Percentiles rank a stretch among this genome's conserved stretches.
Conservation (phyloP, 23 red algal genomes). For the Gracilaria gracilis region DNA sequence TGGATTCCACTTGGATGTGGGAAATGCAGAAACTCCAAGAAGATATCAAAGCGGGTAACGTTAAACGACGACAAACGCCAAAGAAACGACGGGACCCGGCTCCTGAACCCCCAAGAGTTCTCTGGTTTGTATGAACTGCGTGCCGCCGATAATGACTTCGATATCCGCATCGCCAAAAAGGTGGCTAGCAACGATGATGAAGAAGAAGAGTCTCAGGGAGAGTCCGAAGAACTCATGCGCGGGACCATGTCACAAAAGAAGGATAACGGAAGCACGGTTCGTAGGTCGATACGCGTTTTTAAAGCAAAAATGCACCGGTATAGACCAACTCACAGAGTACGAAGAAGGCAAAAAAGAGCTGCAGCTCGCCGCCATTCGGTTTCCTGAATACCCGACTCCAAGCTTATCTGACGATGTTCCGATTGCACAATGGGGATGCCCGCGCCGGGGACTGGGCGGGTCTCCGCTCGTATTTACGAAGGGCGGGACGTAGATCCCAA, state of each 20-base stretch:
- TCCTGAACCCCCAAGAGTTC: slow-evolving; percentile 16
- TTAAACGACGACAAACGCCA: neutral
- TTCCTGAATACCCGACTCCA: slow-evolving; percentile 18
- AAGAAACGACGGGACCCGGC: neutral
- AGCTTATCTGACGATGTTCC: slow-evolving; percentile 16
- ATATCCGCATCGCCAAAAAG: slow-evolving; percentile 29
- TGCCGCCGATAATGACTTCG: slow-evolving; percentile 52
- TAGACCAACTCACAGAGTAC: neutral
- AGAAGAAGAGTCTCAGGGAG: neutral
- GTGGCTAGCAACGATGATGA: slow-evolving; percentile 9
- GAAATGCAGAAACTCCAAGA: slow-evolving; percentile 33
- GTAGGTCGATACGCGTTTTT: slow-evolving; percentile 11
- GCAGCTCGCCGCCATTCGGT: slow-evolving; percentile 26
- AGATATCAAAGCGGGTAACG: slow-evolving; percentile 32
- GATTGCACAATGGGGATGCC: neutral
- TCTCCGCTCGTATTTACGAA: neutral
- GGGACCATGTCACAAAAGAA: slow-evolving; percentile 26
- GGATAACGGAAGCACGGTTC: slow-evolving; percentile 9
- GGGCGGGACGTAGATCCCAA: neutral
- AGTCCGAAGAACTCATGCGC: slow-evolving; percentile 20
- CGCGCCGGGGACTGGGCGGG: neutral
- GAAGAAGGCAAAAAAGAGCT: neutral
- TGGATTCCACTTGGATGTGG: slow-evolving; percentile 61
- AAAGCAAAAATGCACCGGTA: neutral
- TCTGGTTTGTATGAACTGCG: slow-evolving; percentile 35